These are phyloP conservation scores for Funneliformis caledonium DNA, from an alignment of 371 early-diverging fungal species.

Conservation along the genomic window DNA sequence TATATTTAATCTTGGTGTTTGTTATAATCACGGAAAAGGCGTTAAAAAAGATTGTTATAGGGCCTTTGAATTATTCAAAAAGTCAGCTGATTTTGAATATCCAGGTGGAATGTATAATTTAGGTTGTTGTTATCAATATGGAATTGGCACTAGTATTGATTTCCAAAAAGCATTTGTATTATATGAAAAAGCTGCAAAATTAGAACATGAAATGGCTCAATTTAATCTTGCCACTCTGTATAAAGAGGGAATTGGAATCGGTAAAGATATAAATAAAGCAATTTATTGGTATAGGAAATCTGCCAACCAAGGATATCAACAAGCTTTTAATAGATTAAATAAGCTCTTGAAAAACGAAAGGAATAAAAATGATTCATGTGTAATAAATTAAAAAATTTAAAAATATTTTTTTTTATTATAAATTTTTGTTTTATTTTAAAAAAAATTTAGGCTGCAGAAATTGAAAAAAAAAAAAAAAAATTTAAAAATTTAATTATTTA, in stretches of 20 bases:
- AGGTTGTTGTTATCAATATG: conserved; percentile 39
- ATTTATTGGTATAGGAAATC: conserved; percentile 2
- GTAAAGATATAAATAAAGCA: not conserved
- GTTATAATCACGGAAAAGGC: conserved; percentile 83
- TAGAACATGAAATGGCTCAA: not conserved
- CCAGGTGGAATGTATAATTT: conserved; percentile 67
- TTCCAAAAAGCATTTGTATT: not conserved
- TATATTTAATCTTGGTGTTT: conserved; percentile 70
- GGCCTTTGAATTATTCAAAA: conserved; percentile 75
- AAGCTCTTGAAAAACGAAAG: too few species aligned
- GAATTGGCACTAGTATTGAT: not conserved
- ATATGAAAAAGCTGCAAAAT: not conserved
- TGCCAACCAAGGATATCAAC: conserved; percentile 7
- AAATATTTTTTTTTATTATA: too few species aligned
- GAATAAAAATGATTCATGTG: too few species aligned
- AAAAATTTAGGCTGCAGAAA: too few species aligned
- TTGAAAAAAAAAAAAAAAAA: too few species aligned
- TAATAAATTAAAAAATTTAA: too few species aligned
- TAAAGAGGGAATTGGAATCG: not conserved
- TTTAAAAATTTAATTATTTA: too few species aligned
- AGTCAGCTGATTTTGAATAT: conserved; percentile 66
- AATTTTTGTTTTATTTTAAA: too few species aligned
- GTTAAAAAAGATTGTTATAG: conserved; percentile 53
- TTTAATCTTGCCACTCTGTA: not conserved
- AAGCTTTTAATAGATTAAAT: not conserved